Conservation (phyloP, 352 stramenopile species). For the Phytophthora cactorum region DNA sequence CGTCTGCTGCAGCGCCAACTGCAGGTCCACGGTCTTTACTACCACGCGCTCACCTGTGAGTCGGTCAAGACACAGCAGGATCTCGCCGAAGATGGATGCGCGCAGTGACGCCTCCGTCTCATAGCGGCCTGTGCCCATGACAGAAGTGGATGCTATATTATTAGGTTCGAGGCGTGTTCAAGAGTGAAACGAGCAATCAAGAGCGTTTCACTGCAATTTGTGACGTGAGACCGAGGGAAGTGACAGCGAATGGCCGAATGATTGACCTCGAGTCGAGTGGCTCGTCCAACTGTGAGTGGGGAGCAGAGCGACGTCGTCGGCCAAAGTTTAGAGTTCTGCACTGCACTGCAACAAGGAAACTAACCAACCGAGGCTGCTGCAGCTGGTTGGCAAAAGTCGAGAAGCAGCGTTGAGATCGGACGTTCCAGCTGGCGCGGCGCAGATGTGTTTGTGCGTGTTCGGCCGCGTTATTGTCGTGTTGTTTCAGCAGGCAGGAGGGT, state of each 20-base stretch:
- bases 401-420: constrained; percentile 10
- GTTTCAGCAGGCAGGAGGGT: neutral
- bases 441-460: constrained; percentile 21
- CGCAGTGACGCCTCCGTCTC: constrained; percentile 52
- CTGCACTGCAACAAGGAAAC: constrained; percentile 10
- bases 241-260: constrained; percentile 8
- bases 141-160: neutral
- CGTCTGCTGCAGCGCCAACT: constrained; percentile 58
- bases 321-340: neutral
- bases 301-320: neutral
- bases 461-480: constrained; percentile 18
- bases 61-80: constrained; percentile 66
- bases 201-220: neutral
- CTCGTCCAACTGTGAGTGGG: constrained; percentile 30
- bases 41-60: constrained; percentile 63
- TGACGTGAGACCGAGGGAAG: constrained; percentile 9
- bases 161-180: neutral
- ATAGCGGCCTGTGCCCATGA: constrained; percentile 47
- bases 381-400: constrained; percentile 12
- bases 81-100: constrained; percentile 73
- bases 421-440: constrained; percentile 5
- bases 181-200: constrained; percentile 3
- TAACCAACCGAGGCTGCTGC: constrained; percentile 14
- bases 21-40: constrained; percentile 75
- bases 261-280: constrained; percentile 10